Percentiles rank a stretch among this genome's conserved stretches.
phyloP scores from a whole-genome alignment of 2,329 filamentous ascomycete genomes.

The Hypoxylon sp. region DNA sequence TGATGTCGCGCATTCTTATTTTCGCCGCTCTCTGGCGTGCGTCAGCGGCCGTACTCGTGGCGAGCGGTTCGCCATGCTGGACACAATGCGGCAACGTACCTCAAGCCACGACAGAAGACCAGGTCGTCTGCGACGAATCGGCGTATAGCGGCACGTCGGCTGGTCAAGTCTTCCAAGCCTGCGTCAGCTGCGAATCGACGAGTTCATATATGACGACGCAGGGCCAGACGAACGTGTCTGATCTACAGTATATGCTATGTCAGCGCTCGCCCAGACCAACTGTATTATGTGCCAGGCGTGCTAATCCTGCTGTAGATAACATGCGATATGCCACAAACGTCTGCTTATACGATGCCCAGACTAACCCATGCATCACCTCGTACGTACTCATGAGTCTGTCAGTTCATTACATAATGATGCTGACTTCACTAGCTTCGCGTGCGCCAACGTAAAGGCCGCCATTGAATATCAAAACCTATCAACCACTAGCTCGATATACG shows the following conservation, averaged over 20 bases:
- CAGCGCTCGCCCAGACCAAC: constrained; percentile 49
- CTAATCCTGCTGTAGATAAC: constrained; percentile 62
- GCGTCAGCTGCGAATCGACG: constrained; percentile 64
- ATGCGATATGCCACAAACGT: constrained; percentile 66
- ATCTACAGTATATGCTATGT: constrained; percentile 69
- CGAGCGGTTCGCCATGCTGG: constrained; percentile 63
- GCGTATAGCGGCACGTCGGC: constrained; percentile 54
- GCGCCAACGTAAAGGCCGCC: constrained; percentile 61
- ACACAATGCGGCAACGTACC: constrained; percentile 67
- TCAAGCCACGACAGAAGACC: constrained; percentile 58
- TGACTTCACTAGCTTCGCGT: constrained; percentile 62
- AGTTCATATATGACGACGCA: constrained; percentile 60
- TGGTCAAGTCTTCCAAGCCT: constrained; percentile 65
- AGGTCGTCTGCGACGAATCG: constrained; percentile 62
- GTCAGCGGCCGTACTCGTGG: constrained; percentile 56
- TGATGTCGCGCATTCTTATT: constrained; percentile 40
- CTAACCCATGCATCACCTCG: constrained; percentile 66
- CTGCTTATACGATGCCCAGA: constrained; percentile 63
- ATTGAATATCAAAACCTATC: constrained; percentile 65
- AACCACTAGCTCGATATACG: constrained; percentile 59
- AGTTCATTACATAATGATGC: constrained; percentile 13
- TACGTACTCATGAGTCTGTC: constrained; percentile 49
- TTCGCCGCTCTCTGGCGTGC: constrained; percentile 44
- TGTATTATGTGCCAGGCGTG: neutral
- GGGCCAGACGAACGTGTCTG: constrained; percentile 57